These are phyloP conservation scores for Stromatinia cepivora DNA, from an alignment of 2,329 filamentous ascomycete species.

Conservation along the genomic window DNA sequence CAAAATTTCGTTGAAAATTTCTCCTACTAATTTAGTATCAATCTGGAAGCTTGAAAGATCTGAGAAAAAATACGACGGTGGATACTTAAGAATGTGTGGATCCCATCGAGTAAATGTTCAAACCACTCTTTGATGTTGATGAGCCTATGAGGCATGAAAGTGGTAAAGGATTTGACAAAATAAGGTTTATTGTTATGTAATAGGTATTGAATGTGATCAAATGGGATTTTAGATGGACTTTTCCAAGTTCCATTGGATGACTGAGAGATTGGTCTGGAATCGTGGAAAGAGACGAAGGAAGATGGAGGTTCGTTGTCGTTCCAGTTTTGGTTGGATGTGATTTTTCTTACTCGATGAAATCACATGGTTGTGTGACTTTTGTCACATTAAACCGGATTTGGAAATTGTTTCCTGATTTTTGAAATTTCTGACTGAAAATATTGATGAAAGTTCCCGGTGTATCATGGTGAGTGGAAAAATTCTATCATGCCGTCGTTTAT, in stretches of 20 bases:
- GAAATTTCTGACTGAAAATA: not conserved
- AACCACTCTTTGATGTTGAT: slow-evolving; percentile 6
- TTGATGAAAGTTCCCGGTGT: not conserved
- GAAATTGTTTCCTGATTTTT: not conserved
- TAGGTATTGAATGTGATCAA: not conserved
- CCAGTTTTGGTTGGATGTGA: not conserved
- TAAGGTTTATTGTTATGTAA: slow-evolving; percentile 13
- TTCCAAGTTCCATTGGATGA: slow-evolving; percentile 5
- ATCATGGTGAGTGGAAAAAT: not conserved
- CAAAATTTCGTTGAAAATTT: slow-evolving; percentile 6
- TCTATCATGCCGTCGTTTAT: not conserved
- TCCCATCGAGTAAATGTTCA: slow-evolving; percentile 13
- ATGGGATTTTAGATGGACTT: not conserved
- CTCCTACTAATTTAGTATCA: not conserved
- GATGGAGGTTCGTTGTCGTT: slow-evolving; percentile 2
- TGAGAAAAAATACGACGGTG: not conserved
- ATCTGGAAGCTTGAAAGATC: slow-evolving; percentile 12
- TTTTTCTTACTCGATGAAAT: slow-evolving; percentile 13
- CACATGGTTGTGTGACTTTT: not conserved
- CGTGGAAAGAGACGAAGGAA: not conserved
- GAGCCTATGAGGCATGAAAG: not conserved
- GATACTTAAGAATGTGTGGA: not conserved
- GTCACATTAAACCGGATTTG: not conserved
- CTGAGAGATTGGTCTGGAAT: slow-evolving; percentile 12
- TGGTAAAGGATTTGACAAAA: not conserved